Evolutionary conservation across 2,329 filamentous ascomycete species (phyloP).

Genomic region (Botrytis squamosa): DNA sequence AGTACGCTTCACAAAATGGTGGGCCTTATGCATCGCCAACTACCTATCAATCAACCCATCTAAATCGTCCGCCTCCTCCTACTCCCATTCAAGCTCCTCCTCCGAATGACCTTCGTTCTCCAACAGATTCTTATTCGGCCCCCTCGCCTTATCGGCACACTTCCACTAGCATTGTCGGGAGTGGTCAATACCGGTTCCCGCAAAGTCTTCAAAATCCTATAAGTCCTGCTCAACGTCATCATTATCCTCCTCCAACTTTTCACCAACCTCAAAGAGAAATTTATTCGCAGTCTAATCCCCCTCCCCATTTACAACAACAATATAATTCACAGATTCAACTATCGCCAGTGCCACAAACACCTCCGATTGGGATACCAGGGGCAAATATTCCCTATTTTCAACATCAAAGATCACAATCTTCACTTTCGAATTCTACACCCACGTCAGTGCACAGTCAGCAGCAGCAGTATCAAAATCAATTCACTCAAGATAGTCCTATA

Average conservation of each 20-base stretch:
- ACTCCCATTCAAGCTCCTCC: slow-evolving; percentile 45
- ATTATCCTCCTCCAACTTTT: slow-evolving; percentile 35
- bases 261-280: slow-evolving; percentile 33
- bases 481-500: slow-evolving; percentile 54
- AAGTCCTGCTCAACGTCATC: slow-evolving; percentile 39
- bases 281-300: slow-evolving; percentile 33
- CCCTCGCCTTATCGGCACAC: slow-evolving; percentile 40
- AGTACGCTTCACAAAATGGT: slow-evolving; percentile 34
- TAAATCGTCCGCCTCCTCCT: slow-evolving; percentile 40
- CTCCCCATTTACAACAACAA: slow-evolving; percentile 36
- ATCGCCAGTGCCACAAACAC: slow-evolving; percentile 39
- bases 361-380: slow-evolving; percentile 39
- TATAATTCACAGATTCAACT: slow-evolving; percentile 34
- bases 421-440: slow-evolving; percentile 60
- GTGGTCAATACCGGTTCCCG: slow-evolving; percentile 38
- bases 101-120: slow-evolving; percentile 44
- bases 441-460: slow-evolving; percentile 61
- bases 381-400: slow-evolving; percentile 40
- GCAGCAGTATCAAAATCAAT: slow-evolving; percentile 42
- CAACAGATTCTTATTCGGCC: slow-evolving; percentile 41
- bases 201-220: slow-evolving; percentile 36
- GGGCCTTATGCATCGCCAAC: slow-evolving; percentile 38
- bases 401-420: slow-evolving; percentile 54
- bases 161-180: slow-evolving; percentile 28
- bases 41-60: slow-evolving; percentile 36